Conservation (phyloP, 2,329 filamentous ascomycete genomes). For the Curvularia sp. region DNA sequence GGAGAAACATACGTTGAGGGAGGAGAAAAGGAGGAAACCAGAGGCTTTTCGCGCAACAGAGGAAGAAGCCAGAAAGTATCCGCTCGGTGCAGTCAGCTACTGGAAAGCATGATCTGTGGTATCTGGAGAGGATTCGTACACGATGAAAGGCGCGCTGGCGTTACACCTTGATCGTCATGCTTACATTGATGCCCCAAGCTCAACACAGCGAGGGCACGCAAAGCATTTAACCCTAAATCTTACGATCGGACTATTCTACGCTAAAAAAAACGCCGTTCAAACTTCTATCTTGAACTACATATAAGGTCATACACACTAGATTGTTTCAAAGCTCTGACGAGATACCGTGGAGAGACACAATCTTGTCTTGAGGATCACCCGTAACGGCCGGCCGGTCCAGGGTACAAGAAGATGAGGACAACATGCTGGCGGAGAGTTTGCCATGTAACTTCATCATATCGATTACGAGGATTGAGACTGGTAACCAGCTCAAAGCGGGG, state of each 20-base stretch:
- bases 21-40: conserved; percentile 29
- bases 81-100: conserved; percentile 37
- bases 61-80: conserved; percentile 28
- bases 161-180: neutral
- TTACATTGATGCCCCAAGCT: neutral
- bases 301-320: too few species aligned
- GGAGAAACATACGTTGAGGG: conserved; percentile 37
- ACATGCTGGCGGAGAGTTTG: too few species aligned
- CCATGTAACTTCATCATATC: too few species aligned
- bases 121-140: neutral
- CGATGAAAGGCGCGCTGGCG: neutral
- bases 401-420: too few species aligned
- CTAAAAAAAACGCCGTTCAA: neutral
- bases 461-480: too few species aligned
- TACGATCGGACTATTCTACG: neutral
- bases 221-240: neutral
- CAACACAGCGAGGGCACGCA: neutral
- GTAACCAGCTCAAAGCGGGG: too few species aligned
- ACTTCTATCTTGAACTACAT: neutral
- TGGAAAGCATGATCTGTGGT: conserved; percentile 26
- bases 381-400: too few species aligned
- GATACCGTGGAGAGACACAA: too few species aligned
- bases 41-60: conserved; percentile 33
- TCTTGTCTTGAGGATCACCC: too few species aligned
- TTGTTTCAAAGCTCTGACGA: too few species aligned